These are phyloP conservation scores for Ciborinia camelliae DNA, from an alignment of 2,329 filamentous ascomycete species.

Conservation along the genomic window DNA sequence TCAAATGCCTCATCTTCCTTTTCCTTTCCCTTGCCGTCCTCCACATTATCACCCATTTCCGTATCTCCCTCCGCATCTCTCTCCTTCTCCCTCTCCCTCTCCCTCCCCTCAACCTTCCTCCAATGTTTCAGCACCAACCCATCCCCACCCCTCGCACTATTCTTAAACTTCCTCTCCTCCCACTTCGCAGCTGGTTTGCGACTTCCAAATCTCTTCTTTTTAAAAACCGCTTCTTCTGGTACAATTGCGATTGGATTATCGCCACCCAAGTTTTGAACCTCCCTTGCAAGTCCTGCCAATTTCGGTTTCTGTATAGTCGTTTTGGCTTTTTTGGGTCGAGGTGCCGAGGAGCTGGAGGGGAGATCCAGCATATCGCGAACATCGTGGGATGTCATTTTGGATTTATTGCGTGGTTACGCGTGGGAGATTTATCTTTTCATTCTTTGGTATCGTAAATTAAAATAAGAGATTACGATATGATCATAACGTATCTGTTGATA, in stretches of 20 bases:
- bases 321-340: slow-evolving; percentile 73
- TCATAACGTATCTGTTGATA: not conserved
- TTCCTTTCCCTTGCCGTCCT: slow-evolving; percentile 29
- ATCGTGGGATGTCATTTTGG: slow-evolving; percentile 70
- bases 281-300: slow-evolving; percentile 61
- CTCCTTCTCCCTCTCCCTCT: slow-evolving; percentile 46
- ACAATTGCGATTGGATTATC: slow-evolving; percentile 66
- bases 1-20: slow-evolving; percentile 39
- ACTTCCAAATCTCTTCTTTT: slow-evolving; percentile 54
- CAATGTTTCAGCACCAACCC: slow-evolving; percentile 74
- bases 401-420: not conserved
- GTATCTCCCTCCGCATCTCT: slow-evolving; percentile 40
- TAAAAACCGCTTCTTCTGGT: slow-evolving; percentile 57
- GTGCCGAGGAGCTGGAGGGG: slow-evolving; percentile 53
- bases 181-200: slow-evolving; percentile 58
- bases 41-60: slow-evolving; percentile 41
- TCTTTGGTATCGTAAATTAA: not conserved
- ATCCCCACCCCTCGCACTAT: slow-evolving; percentile 68
- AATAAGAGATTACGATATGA: not conserved
- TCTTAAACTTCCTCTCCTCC: slow-evolving; percentile 69
- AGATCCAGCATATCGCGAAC: slow-evolving; percentile 86
- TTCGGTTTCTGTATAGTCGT: slow-evolving; percentile 56
- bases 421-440: not conserved
- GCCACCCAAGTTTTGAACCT: slow-evolving; percentile 62
- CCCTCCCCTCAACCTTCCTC: slow-evolving; percentile 56